phyloP scores from a whole-genome alignment of 805 yeast genomes.

The Zygosaccharomyces kombuchaensis region DNA sequence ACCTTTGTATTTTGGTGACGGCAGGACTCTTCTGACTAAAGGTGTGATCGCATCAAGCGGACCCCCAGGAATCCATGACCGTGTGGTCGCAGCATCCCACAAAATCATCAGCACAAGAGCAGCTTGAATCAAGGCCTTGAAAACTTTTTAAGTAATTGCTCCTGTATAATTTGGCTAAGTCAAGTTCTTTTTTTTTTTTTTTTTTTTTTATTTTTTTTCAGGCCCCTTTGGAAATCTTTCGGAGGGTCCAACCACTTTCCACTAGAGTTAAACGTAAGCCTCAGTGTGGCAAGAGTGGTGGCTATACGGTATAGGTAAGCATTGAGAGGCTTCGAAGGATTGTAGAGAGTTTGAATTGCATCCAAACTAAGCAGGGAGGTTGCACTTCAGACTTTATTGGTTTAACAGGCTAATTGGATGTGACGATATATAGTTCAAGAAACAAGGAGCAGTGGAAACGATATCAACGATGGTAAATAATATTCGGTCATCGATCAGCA shows the following conservation, averaged over 20 bases:
- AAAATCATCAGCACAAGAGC: slow-evolving; percentile 22
- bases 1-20: slow-evolving; percentile 74
- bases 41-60: slow-evolving; percentile 86
- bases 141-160: too few relatives aligned
- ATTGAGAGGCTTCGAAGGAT: not conserved
- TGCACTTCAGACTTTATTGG: not conserved
- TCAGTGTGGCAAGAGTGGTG: not conserved
- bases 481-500: not conserved
- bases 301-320: not conserved
- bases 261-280: not conserved
- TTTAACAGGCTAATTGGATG: slow-evolving; percentile 1
- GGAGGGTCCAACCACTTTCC: not conserved
- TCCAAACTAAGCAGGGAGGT: not conserved
- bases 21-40: slow-evolving; percentile 72
- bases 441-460: slow-evolving; percentile 2
- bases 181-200: not conserved
- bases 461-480: not conserved
- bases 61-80: slow-evolving; percentile 25
- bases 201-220: not conserved
- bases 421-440: not conserved
- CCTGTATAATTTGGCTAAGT: not conserved
- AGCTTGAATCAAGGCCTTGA: not conserved
- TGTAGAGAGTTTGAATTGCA: not conserved
- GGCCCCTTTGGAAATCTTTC: slow-evolving; percentile 4
- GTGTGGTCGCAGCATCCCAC: slow-evolving; percentile 25